phyloP scores from a whole-genome alignment of 73 alveolate genomes.

The Symbiodinium pilosum region DNA sequence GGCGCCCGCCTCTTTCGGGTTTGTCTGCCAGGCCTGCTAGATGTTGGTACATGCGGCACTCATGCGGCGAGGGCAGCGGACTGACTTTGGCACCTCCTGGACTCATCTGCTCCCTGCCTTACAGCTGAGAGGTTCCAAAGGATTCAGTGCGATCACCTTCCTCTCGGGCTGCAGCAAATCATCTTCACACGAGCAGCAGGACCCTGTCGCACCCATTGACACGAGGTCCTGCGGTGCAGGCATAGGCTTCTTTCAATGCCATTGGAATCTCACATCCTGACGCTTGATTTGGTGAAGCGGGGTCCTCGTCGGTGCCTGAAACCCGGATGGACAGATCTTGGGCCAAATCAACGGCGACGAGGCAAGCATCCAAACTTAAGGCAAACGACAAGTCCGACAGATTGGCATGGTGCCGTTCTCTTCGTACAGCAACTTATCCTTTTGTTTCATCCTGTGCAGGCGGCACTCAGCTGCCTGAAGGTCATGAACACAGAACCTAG shows the following conservation, averaged over 20 bases:
- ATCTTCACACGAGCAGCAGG: conserved; percentile 87
- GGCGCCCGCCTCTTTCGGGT: conserved; percentile 50
- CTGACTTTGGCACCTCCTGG: conserved; percentile 74
- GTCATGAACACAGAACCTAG: background rate
- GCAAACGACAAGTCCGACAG: too few relatives aligned
- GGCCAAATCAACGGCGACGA: background rate
- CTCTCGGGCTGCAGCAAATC: conserved; percentile 27
- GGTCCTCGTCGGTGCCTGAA: background rate
- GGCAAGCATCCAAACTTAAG: background rate
- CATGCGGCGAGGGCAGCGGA: background rate
- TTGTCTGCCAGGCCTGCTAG: conserved; percentile 88
- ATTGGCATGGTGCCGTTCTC: background rate
- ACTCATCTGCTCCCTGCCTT: conserved; percentile 88
- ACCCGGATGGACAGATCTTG: background rate
- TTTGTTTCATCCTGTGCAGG: background rate
- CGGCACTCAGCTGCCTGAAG: background rate
- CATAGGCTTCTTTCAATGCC: too few relatives aligned
- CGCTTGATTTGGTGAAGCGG: background rate
- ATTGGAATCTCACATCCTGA: too few relatives aligned
- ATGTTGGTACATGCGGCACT: background rate
- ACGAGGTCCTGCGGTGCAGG: background rate
- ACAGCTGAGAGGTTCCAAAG: too few relatives aligned
- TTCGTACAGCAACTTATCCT: background rate
- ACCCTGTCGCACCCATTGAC: conserved; percentile 66
- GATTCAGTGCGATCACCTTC: too few relatives aligned